Base-by-base conservation (phyloP, 176 grass and related monocot genomes). In the Coix lacrymajobi region DNA sequence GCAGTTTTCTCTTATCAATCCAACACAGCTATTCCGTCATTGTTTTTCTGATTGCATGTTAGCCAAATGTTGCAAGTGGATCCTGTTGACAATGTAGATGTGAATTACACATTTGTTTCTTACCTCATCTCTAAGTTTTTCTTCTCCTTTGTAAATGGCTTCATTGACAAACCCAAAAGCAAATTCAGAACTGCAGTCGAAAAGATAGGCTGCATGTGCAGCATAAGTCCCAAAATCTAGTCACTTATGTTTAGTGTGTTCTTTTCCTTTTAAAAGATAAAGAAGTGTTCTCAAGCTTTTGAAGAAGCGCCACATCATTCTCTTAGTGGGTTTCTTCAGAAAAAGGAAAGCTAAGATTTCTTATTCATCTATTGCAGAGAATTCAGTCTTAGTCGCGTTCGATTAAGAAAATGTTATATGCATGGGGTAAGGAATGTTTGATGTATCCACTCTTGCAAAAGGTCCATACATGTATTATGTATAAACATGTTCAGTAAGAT, bases 181-280 rank as follows among this genome's bases (percentile, higher is more conserved):
- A 78, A 54, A 71, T 71, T 70, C 57, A 28, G 22, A 78, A 37
- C 28, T 29, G 34, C 28, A 66, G 10, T 58, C 0, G 14, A 65
- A 64, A 66, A 88, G 66, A 73, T 79, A 78, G 13, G 69, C 66
- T 64, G 43, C 34, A 70, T 85, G 44, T 85, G 62, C 51, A 79
- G 31, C 51, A 1, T 44, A 68, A 68, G 24, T 78, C 3, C 40
- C 4, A 29, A 71, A 87, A 69, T n/a, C 34, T 57, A 65, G 60
- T 48, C 25, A 74, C 19, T 68, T 72, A 69, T 41, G 24, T 66
- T 66, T 63, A 65, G 43, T 57, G 37, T 57, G 62, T 48, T 19
- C 39, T 57, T 78, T 65, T 22, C 6, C 46, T 79, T 79, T 48
- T 36, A 8, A 66, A 33, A 36, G 19, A 37, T 19, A 31, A 13